A percentile compares a stretch with the other conserved stretches of the same genome.
Conservation (phyloP, 768 basidiomycete genomes). For the Cystobasidiopsis lactophilus region DNA sequence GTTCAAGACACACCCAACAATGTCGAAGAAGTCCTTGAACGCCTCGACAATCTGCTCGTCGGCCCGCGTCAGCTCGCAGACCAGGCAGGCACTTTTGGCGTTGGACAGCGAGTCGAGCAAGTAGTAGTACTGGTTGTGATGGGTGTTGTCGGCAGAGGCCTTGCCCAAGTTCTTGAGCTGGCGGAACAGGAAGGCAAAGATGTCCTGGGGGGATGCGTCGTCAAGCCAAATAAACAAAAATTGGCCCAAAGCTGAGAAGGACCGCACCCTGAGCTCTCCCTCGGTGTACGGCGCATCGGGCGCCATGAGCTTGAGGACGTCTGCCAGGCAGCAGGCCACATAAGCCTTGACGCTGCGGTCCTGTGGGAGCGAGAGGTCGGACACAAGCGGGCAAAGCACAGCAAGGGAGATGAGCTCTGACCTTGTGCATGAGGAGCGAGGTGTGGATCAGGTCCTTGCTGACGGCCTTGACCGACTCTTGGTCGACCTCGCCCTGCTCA, state of each 20-base stretch:
- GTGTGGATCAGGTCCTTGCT: constrained; percentile 59
- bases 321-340: constrained; percentile 79
- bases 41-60: constrained; percentile 66
- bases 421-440: constrained; percentile 65
- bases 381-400: neutral
- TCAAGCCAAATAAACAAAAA: neutral
- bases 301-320: constrained; percentile 77
- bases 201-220: constrained; percentile 35
- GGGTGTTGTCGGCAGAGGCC: constrained; percentile 40
- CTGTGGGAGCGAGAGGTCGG: neutral
- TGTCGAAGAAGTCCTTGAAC: constrained; percentile 59
- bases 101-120: constrained; percentile 80
- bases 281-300: constrained; percentile 91
- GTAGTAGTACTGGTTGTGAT: constrained; percentile 71
- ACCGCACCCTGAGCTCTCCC: constrained; percentile 38
- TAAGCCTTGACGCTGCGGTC: constrained; percentile 91
- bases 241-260: no score
- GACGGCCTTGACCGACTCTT: constrained; percentile 41
- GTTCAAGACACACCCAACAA: constrained; percentile 35
- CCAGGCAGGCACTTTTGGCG: constrained; percentile 81
- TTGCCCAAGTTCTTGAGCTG: constrained; percentile 34
- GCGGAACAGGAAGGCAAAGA: constrained; percentile 87
- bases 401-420: neutral
- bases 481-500: constrained; percentile 72
- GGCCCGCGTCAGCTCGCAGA: constrained; percentile 68